Percentiles rank a stretch among this genome's conserved stretches.
These are phyloP conservation scores for Phytomonas sp. DNA, from an alignment of 208 protist species.

Conservation along the genomic window DNA sequence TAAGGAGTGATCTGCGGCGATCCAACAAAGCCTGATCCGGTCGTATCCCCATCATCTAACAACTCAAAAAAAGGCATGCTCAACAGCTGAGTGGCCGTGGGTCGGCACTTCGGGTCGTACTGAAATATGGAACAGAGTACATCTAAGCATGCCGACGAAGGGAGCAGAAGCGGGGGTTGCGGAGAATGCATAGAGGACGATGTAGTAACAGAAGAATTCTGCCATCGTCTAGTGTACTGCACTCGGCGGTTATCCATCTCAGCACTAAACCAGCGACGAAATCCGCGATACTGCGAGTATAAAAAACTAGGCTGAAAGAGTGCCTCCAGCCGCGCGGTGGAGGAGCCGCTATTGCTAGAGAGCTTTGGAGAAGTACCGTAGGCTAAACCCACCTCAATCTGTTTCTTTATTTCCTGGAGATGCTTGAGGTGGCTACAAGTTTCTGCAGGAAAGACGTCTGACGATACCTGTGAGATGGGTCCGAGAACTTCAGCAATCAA, in stretches of 20 bases:
- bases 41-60: neutral
- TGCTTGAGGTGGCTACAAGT: slow-evolving; percentile 36
- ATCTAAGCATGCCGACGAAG: slow-evolving; percentile 54
- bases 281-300: slow-evolving; percentile 54
- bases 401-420: slow-evolving; percentile 11
- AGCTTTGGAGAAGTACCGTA: neutral
- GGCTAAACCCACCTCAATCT: neutral
- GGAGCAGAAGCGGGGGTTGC: slow-evolving; percentile 28
- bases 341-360: neutral
- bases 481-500: slow-evolving; percentile 66
- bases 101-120: slow-evolving; percentile 54
- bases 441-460: slow-evolving; percentile 29
- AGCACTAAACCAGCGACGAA: slow-evolving; percentile 60
- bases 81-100: slow-evolving; percentile 67
- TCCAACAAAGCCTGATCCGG: neutral
- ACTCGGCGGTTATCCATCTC: slow-evolving; percentile 36
- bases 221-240: slow-evolving; percentile 6
- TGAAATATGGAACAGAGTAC: slow-evolving; percentile 70
- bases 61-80: slow-evolving; percentile 71
- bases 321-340: slow-evolving; percentile 19
- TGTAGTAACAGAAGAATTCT: neutral
- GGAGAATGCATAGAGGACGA: neutral
- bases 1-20: neutral
- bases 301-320: slow-evolving; percentile 65
- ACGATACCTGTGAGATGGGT: slow-evolving; percentile 26